Conservation (phyloP, 441 rosid species). For the Dalechampia spathulata region DNA sequence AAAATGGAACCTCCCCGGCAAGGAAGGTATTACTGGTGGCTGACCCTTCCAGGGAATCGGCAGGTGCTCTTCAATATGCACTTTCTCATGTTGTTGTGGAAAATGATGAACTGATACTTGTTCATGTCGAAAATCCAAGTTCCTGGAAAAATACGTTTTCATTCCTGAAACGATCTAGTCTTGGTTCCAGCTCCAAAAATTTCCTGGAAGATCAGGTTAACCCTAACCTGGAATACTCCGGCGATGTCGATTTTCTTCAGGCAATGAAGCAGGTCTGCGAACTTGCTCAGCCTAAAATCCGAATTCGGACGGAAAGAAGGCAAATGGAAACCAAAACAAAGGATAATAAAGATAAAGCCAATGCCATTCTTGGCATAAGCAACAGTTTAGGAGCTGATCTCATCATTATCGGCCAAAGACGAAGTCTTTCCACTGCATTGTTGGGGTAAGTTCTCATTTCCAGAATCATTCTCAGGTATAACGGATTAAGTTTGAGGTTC, state of each 20-base stretch:
- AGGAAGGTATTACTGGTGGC: slow-evolving; percentile 43
- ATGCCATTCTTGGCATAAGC: slow-evolving; percentile 41
- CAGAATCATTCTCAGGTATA: too few species aligned
- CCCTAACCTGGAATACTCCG: slow-evolving; percentile 13
- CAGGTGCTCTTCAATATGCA: slow-evolving; percentile 42
- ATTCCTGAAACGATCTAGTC: slow-evolving; percentile 36
- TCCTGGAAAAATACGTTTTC: slow-evolving; percentile 59
- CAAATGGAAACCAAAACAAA: slow-evolving; percentile 43
- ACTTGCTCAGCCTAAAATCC: slow-evolving; percentile 48
- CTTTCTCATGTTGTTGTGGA: slow-evolving; percentile 36
- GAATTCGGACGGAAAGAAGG: slow-evolving; percentile 31
- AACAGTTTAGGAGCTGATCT: slow-evolving; percentile 42
- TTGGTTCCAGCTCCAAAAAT: slow-evolving; percentile 9
- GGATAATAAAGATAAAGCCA: slow-evolving; percentile 44
- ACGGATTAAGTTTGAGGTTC: too few species aligned
- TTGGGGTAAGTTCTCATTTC: slow-evolving; percentile 65
- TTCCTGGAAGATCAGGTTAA: not conserved
- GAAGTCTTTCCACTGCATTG: slow-evolving; percentile 57
- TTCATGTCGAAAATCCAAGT: slow-evolving; percentile 33
- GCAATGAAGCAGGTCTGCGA: slow-evolving; percentile 59
- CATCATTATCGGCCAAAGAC: slow-evolving; percentile 65
- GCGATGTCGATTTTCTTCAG: slow-evolving; percentile 49
- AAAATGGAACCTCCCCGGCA: slow-evolving; percentile 15
- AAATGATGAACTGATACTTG: slow-evolving; percentile 35
- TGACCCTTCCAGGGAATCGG: slow-evolving; percentile 37